phyloP scores from a whole-genome alignment of 2,329 filamentous ascomycete genomes.

The Hypoxylon sp. region DNA sequence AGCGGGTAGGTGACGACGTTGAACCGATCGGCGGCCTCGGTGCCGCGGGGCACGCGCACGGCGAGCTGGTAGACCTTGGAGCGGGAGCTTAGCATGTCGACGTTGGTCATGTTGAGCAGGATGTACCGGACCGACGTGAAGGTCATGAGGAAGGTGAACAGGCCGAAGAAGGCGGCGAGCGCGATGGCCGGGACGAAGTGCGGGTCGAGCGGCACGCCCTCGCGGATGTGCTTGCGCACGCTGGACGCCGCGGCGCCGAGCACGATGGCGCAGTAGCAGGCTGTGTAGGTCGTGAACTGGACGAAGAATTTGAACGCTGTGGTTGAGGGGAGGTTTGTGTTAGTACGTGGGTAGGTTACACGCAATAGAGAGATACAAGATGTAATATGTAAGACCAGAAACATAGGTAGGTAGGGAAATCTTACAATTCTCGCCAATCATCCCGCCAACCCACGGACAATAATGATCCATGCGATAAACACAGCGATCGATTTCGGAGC shows the following conservation, averaged over 20 bases:
- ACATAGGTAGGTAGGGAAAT: conserved; percentile 3
- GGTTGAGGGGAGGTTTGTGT: too few relatives aligned
- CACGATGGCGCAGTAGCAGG: conserved; percentile 70
- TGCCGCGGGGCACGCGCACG: conserved; percentile 69
- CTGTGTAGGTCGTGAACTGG: conserved; percentile 81
- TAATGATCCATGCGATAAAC: conserved; percentile 94
- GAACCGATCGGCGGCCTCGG: conserved; percentile 54
- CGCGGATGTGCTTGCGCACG: conserved; percentile 61
- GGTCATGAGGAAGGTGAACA: conserved; percentile 85
- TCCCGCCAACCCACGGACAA: conserved; percentile 95
- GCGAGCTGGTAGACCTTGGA: conserved; percentile 76
- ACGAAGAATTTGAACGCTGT: conserved; percentile 88
- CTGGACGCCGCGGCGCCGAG: conserved; percentile 72
- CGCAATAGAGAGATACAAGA: too few relatives aligned
- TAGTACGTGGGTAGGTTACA: too few relatives aligned
- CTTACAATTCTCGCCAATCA: conserved; percentile 81
- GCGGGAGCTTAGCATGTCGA: conserved; percentile 75
- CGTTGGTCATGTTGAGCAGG: conserved; percentile 79
- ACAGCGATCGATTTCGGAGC: conserved; percentile 80
- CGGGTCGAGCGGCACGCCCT: conserved; percentile 57
- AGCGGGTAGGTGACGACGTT: conserved; percentile 68
- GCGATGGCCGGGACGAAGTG: conserved; percentile 73
- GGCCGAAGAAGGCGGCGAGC: conserved; percentile 74
- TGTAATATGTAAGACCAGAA: too few relatives aligned
- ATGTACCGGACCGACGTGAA: conserved; percentile 75